Conservation (phyloP, 2,329 filamentous ascomycete species). For the Hypoxylon sp. region DNA sequence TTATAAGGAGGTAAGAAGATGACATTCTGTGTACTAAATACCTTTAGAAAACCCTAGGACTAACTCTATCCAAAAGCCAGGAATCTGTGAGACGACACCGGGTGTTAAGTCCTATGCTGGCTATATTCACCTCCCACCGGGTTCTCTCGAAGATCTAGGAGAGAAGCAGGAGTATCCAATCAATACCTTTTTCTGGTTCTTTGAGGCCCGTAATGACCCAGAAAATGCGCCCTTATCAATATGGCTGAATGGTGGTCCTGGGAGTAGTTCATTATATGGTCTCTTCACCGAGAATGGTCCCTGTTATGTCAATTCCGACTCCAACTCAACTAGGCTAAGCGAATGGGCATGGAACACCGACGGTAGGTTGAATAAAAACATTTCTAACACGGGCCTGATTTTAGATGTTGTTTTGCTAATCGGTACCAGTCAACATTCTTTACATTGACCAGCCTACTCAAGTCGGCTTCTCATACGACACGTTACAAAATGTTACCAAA, state of each 20-base stretch:
- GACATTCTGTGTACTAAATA: not conserved
- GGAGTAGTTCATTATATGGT: conserved; percentile 63
- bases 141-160: conserved; percentile 52
- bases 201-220: conserved; percentile 46
- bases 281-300: conserved; percentile 61
- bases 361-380: conserved; percentile 29
- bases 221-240: conserved; percentile 55
- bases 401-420: conserved; percentile 5
- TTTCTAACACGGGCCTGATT: not conserved
- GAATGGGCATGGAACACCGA: conserved; percentile 66
- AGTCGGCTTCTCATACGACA: conserved; percentile 69
- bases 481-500: conserved; percentile 63
- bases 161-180: conserved; percentile 56
- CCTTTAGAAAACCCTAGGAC: not conserved
- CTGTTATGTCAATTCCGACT: conserved; percentile 55
- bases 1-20: conserved; percentile 59
- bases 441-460: conserved; percentile 66
- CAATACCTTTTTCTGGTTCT: conserved; percentile 56
- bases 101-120: conserved; percentile 69
- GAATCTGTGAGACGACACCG: conserved; percentile 61
- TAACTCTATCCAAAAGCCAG: conserved; percentile 53
- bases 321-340: conserved; percentile 59
- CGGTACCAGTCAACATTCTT: conserved; percentile 59
- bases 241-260: conserved; percentile 68
- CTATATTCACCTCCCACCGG: conserved; percentile 64